Evolutionary conservation across 495 filamentous ascomycete species (phyloP), one percentile per base, ranked within the genome.

Genomic region (Aspergillus diversus): DNA sequence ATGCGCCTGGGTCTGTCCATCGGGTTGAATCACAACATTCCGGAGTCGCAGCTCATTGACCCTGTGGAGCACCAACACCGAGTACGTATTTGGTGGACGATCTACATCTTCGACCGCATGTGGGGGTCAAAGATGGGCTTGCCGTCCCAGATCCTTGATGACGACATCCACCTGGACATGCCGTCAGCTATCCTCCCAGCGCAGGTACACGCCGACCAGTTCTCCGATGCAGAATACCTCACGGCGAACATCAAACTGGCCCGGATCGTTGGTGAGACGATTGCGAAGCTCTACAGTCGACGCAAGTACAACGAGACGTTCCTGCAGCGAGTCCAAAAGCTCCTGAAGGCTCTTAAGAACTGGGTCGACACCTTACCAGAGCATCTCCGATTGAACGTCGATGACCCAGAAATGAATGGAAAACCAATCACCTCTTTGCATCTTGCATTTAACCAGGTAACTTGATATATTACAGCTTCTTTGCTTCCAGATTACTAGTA

Each of bases 81-180:
- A 8, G 70, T 80, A 33, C 67, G 76, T 42, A 75, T 80, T 32
- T 80, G 78, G 78, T 80, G 78, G 78, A 79, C 78, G 21, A 77
- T 80, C 49, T 81, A 81, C 63, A 78, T 78, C 35, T 80, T 81
- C 57, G 78, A 81, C 56, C 74, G 77, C 34, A 79, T 80, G 75
- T 80, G 77, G 77, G 75, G 74, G 16, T 79, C 77, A 9, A 80
- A 77, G 47, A 78, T 80, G 73, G 79, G 79, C 6, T 69, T 80
- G 1, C 77, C 78, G 4, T 72, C 77, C 64, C 75, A 80, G 62
- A 78, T 81, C 33, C 73, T 74, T 35, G 79, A 81, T 55, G 79
- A 81, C 50, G 79, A 80, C 52, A 80, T 80, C 48, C 76, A 81
- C 48, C 70, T 81, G 37, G 77, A 80, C 59, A 74, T 80, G 69